Evolutionary conservation across 352 stramenopile genomes (phyloP), one percentile per base, ranked within the genome.

Genomic region (Phytophthora constricta): DNA sequence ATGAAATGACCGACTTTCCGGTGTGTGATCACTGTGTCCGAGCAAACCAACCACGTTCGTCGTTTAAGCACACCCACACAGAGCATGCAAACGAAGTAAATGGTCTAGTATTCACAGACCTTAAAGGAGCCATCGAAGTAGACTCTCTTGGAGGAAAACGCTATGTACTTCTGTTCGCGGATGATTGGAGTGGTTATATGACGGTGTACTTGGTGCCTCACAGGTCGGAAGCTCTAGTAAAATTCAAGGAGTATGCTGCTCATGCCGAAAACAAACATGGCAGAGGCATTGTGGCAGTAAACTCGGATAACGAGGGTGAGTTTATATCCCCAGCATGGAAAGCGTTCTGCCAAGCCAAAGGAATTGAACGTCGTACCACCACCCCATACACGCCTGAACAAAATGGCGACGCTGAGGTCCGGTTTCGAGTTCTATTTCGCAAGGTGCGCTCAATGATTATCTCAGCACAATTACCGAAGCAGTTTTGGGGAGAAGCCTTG

Each of bases 371-470:
- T 13, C n/a, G 58, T 20, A 19, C 19, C 19, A 59, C 48, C 5
- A 59, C 58, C 25, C 10, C 58, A 23, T 22, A 47, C 20, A 58
- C 58, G 14, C 62, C 53, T 0, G 53, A 69, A 13, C 62, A 69
- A 31, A 68, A 68, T 26, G 45, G 31, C 2, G 51, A 42, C 45
- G 50, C 50, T 11, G 51, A 62, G 25, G 51, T 68, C 10, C 49
- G 60, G 20, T 60, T 55, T 26, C 39, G 58, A 31, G 43, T 67
- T 43, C 50, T 62, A 0, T 61, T 68, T 14, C 7, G 60, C 1
- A 69, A 63, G n/a, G 61, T 69, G 1, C 34, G 61, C 0, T 19
- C 45, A 27, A 22, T 69, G 42, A 26, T 69, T 5, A 69, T 63
- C 2, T 17, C 3, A 23, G 46, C 45, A 11, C 52, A 58, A 9